phyloP scores from a whole-genome alignment of 2,329 filamentous ascomycete species.

The Aspergillus latus region DNA sequence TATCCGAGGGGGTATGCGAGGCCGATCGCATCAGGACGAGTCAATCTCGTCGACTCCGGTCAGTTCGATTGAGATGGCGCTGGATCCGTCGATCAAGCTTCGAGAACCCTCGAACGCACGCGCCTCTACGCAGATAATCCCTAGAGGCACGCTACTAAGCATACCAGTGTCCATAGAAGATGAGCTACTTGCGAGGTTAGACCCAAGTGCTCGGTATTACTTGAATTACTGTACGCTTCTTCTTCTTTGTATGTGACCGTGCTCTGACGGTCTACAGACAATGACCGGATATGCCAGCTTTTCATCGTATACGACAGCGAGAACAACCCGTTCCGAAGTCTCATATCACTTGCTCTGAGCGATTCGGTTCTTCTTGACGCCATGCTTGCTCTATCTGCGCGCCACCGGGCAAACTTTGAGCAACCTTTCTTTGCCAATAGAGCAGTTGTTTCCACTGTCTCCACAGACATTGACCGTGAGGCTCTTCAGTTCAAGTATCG shows the following conservation, averaged over 20 bases:
- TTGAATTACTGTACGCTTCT: constrained; percentile 36
- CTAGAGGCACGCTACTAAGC: not conserved
- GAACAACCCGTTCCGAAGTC: constrained; percentile 34
- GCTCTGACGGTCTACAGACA: constrained; percentile 24
- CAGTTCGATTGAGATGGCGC: not conserved
- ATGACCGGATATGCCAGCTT: constrained; percentile 36
- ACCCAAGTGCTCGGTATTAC: constrained; percentile 30
- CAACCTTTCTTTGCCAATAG: constrained; percentile 24
- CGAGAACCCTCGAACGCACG: not conserved
- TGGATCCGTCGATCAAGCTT: not conserved
- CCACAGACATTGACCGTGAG: constrained; percentile 25
- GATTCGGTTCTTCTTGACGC: constrained; percentile 32
- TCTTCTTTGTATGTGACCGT: not conserved
- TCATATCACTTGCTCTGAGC: constrained; percentile 32
- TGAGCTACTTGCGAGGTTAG: constrained; percentile 15
- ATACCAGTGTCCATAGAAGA: constrained; percentile 21
- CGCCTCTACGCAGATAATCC: not conserved
- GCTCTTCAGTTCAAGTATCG: constrained; percentile 37
- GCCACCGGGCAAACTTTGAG: constrained; percentile 33
- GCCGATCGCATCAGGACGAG: constrained; percentile 17
- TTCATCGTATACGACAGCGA: constrained; percentile 38
- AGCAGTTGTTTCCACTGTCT: not conserved
- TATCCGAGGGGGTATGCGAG: constrained; percentile 35
- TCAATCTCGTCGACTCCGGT: constrained; percentile 3
- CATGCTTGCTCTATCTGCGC: constrained; percentile 35